A percentile compares a stretch with the other conserved stretches of the same genome.
These are phyloP conservation scores for Metschnikowia santaceciliae DNA, from an alignment of 805 yeast genomes.

Conservation along the genomic window DNA sequence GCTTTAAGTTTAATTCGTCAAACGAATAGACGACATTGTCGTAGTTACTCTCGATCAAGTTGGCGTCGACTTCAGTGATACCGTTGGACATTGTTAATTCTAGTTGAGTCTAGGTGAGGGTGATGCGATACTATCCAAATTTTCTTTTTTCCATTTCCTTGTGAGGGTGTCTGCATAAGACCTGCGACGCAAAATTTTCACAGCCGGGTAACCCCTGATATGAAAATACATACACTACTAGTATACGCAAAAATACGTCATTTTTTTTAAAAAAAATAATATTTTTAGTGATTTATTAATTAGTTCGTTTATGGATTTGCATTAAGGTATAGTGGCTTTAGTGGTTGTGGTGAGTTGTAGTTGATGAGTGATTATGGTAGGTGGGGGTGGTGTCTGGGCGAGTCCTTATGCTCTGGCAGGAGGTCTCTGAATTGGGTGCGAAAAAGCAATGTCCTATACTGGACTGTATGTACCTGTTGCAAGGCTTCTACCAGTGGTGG, in stretches of 20 bases:
- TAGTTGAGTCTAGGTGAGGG: constrained; percentile 5
- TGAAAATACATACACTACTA: not conserved
- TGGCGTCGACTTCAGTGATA: constrained; percentile 74
- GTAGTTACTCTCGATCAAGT: constrained; percentile 89
- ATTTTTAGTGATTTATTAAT: not conserved
- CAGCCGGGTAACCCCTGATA: constrained; percentile 17
- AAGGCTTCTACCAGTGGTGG: not conserved
- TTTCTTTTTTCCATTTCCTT: constrained; percentile 9
- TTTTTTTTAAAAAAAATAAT: no score
- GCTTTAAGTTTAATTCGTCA: constrained; percentile 73
- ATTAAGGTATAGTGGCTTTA: no score
- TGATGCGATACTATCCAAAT: not conserved
- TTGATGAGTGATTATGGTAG: not conserved
- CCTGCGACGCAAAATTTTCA: constrained; percentile 16
- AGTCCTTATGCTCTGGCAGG: not conserved
- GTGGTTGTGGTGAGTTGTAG: not conserved
- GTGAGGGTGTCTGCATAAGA: constrained; percentile 11
- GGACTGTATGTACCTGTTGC: not conserved
- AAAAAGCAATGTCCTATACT: not conserved
- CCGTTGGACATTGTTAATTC: constrained; percentile 54
- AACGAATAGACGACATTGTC: constrained; percentile 76
- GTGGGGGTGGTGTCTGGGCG: no score
- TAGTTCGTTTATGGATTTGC: no score
- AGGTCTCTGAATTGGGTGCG: not conserved
- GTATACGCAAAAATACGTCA: no score